A percentile compares a stretch with the other conserved stretches of the same genome.
These are phyloP conservation scores for Penicillium canescens DNA, from an alignment of 495 filamentous ascomycete species.

Conservation along the genomic window DNA sequence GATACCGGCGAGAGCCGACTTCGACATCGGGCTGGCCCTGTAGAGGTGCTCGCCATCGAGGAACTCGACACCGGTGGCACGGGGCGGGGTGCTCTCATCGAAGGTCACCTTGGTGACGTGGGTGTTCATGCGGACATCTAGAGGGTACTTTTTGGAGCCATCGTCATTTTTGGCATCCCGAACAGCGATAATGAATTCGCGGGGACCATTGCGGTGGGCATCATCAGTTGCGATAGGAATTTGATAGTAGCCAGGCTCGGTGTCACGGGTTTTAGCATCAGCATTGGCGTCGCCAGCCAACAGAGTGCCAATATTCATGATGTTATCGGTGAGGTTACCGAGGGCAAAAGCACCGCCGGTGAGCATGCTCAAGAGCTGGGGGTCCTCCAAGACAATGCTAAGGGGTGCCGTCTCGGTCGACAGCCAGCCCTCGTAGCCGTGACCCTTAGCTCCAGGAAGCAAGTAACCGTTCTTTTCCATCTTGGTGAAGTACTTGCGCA, in stretches of 20 bases:
- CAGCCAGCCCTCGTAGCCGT: slow-evolving; percentile 63
- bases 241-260: slow-evolving; percentile 48
- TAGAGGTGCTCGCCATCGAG: slow-evolving; percentile 61
- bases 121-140: slow-evolving; percentile 59
- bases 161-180: slow-evolving; percentile 49
- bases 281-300: slow-evolving; percentile 57
- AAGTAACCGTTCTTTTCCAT: slow-evolving; percentile 58
- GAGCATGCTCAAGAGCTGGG: slow-evolving; percentile 51
- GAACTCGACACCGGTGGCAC: slow-evolving; percentile 63
- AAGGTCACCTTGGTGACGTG: slow-evolving; percentile 64
- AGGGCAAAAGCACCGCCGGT: slow-evolving; percentile 53
- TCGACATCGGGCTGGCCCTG: slow-evolving; percentile 51
- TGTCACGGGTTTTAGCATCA: slow-evolving; percentile 37
- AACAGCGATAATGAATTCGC: slow-evolving; percentile 55
- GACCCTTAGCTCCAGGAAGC: slow-evolving; percentile 39
- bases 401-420: slow-evolving; percentile 49
- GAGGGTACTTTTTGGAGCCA: slow-evolving; percentile 54
- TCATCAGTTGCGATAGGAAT: slow-evolving; percentile 49
- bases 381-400: slow-evolving; percentile 49
- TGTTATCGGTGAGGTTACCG: slow-evolving; percentile 40
- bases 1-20: slow-evolving; percentile 28
- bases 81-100: slow-evolving; percentile 42
- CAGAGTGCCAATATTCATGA: slow-evolving; percentile 42
- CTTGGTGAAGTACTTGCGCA: slow-evolving; percentile 42
- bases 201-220: slow-evolving; percentile 48